Base-by-base conservation (phyloP, 306 rosid genomes). In the Sphenostylis stenocarpa region DNA sequence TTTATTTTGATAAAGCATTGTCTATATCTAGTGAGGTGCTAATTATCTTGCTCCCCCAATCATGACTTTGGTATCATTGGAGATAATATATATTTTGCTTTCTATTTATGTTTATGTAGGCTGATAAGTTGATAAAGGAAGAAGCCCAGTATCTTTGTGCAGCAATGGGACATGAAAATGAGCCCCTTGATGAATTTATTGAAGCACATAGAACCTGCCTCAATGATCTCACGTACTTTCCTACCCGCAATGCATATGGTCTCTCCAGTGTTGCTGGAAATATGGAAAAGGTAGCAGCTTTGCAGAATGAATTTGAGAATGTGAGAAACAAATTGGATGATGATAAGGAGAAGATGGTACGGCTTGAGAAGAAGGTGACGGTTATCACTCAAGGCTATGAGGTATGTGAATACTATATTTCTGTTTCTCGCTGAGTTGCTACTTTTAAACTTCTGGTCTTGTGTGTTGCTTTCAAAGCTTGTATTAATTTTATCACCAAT, bases 331-430 rank as follows among this genome's bases (percentile, higher is more conserved):
- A 85, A 76, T 74, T 93, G 76, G 96, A 90, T 17, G 94, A 91
- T 68, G 98, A 85, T 78, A 89, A 87, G 60, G 88, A 83, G 71
- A 93, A 87, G 85, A 86, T 84, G 24, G 87, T 80, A 34, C 85
- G 83, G 64, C 87, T 93, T 61, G 98, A 91, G 83, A 93, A 88
- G 84, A 90, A 91, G 80, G 90, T 79, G 44, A 86, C 81, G 73
- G 85, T 91, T 44, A 91, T 90, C 67, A 93, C 94, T 3, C 90
- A 93, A 68, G 98, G 98, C 68, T 90, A 90, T 72, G 98, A 93
- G 98, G 98, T 90, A 87, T 78, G 86, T 63, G 79, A 55, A 82
- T 79, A 77, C 62, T 47, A 47, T 15, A 36, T 31, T 41, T 48
- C 24, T 67, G 43, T 49, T 67, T n/a, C 55, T 15, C 38, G 43